A percentile compares a stretch with the other conserved stretches of the same genome.
phyloP scores from a whole-genome alignment of 2,329 filamentous ascomycete genomes.

The Aspergillus candidus region DNA sequence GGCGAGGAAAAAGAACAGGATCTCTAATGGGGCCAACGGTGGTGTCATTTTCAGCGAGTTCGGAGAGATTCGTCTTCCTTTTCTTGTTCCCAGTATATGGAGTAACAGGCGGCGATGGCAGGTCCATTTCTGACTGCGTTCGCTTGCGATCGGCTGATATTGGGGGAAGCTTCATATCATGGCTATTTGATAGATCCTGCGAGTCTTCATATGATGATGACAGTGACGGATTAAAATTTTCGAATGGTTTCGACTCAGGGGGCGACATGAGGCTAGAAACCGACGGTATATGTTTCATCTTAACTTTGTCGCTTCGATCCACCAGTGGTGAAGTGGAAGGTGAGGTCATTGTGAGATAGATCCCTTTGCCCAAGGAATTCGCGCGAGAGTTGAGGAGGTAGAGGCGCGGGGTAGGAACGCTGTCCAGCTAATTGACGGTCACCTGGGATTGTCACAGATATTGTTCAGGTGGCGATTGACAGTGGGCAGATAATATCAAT shows the following conservation, averaged over 20 bases:
- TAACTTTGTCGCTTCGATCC: constrained; percentile 20
- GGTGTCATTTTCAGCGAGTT: constrained; percentile 28
- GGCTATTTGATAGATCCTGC: constrained; percentile 21
- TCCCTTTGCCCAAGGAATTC: not conserved
- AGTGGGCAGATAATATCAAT: too few species aligned
- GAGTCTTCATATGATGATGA: constrained; percentile 26
- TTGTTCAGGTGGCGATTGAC: too few species aligned
- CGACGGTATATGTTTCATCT: constrained; percentile 39
- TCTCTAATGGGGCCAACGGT: constrained; percentile 26
- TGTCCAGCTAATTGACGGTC: too few species aligned
- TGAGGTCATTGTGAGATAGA: constrained; percentile 21
- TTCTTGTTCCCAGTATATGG: constrained; percentile 40
- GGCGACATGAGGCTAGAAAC: constrained; percentile 44
- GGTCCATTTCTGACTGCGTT: constrained; percentile 38
- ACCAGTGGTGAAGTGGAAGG: constrained; percentile 17
- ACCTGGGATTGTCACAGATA: too few species aligned
- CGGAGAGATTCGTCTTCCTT: constrained; percentile 26
- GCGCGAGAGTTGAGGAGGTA: too few species aligned
- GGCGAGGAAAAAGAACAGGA: constrained; percentile 40
- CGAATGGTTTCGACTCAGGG: constrained; percentile 46
- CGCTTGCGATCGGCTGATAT: constrained; percentile 38
- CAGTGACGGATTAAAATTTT: constrained; percentile 36
- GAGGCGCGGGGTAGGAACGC: too few species aligned
- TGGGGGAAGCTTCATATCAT: constrained; percentile 35
- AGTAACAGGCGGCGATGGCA: constrained; percentile 43